These are phyloP conservation scores for Hypsizygus ulmarius DNA, from an alignment of 1,284 basidiomycete genomes.

Conservation along the genomic window DNA sequence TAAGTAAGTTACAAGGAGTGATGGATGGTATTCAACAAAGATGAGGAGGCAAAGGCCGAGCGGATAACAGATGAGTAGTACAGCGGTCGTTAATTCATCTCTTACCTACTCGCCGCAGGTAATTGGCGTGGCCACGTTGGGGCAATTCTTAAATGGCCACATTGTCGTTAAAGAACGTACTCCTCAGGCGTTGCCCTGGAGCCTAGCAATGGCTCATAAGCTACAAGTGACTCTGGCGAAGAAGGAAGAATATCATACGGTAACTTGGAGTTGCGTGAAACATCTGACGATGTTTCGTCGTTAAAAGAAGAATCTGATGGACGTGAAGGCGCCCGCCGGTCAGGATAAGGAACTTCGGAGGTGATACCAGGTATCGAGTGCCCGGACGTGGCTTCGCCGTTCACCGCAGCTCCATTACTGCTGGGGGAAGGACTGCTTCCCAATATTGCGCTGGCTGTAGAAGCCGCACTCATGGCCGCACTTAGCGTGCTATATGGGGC, in stretches of 20 bases:
- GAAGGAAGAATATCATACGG: conserved; percentile 27
- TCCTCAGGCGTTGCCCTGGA: conserved; percentile 15
- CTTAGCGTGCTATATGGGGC: conserved; percentile 43
- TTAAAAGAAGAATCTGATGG: background rate
- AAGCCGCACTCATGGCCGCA: conserved; percentile 42
- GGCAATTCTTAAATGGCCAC: conserved; percentile 6
- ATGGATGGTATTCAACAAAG: conserved; percentile 19
- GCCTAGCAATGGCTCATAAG: conserved; percentile 23
- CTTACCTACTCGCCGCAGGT: conserved; percentile 6
- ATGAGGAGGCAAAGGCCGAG: conserved; percentile 4
- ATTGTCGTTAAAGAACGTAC: conserved; percentile 6
- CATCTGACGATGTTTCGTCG: conserved; percentile 18
- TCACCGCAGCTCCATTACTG: conserved; percentile 7
- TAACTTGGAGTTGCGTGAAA: conserved; percentile 11
- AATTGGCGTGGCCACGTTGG: conserved; percentile 1
- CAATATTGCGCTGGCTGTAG: conserved; percentile 42
- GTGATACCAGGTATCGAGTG: conserved; percentile 23
- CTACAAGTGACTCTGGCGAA: conserved; percentile 24
- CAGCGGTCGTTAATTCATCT: conserved; percentile 8
- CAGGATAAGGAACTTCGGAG: conserved; percentile 15
- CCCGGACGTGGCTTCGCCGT: conserved; percentile 8
- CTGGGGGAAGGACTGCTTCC: conserved; percentile 14
- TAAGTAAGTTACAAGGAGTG: conserved; percentile 26
- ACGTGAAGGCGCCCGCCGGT: conserved; percentile 9
- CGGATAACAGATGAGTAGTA: conserved; percentile 7